Evolutionary conservation across 257 asterid species (phyloP).

Genomic region (Handroanthus guayacan): DNA sequence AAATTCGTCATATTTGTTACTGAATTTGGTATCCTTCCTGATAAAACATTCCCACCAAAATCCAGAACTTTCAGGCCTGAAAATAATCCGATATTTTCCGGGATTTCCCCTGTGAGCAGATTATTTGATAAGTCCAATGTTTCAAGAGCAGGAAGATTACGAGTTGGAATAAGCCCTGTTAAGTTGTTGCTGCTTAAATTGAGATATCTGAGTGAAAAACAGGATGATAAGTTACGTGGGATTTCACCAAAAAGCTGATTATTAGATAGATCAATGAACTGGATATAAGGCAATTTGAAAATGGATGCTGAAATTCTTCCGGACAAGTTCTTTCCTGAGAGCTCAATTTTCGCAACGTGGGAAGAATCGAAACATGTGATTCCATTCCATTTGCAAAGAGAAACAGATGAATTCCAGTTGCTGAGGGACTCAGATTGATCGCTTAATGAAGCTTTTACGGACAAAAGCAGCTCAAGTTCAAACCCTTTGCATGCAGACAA

Average conservation of each 20-base stretch:
- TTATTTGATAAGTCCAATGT: constrained; percentile 78
- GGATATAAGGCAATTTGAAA: constrained; percentile 59
- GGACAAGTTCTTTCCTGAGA: constrained; percentile 65
- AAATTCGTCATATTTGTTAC: constrained; percentile 56
- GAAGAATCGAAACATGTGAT: constrained; percentile 64
- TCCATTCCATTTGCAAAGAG: constrained; percentile 75
- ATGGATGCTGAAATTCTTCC: constrained; percentile 57
- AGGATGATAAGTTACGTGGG: constrained; percentile 47
- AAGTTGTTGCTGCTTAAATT: constrained; percentile 80
- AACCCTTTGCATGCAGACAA: constrained; percentile 49
- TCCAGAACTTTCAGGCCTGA: constrained; percentile 68
- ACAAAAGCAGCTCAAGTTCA: constrained; percentile 59
- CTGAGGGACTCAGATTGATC: constrained; percentile 57
- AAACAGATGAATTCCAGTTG: constrained; percentile 66
- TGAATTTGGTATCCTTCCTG: constrained; percentile 64
- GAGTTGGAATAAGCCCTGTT: constrained; percentile 60
- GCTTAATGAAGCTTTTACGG: constrained; percentile 55
- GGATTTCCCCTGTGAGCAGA: constrained; percentile 69
- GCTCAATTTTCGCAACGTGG: constrained; percentile 62
- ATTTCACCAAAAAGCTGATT: constrained; percentile 71
- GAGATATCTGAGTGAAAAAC: constrained; percentile 56
- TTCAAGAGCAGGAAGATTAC: constrained; percentile 51
- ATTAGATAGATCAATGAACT: constrained; percentile 65
- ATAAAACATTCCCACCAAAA: constrained; percentile 75
- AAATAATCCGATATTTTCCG: constrained; percentile 56